Evolutionary conservation across 208 protist species (phyloP), one percentile per base, ranked within the genome.

Genomic region (Entamoeba histolytica): DNA sequence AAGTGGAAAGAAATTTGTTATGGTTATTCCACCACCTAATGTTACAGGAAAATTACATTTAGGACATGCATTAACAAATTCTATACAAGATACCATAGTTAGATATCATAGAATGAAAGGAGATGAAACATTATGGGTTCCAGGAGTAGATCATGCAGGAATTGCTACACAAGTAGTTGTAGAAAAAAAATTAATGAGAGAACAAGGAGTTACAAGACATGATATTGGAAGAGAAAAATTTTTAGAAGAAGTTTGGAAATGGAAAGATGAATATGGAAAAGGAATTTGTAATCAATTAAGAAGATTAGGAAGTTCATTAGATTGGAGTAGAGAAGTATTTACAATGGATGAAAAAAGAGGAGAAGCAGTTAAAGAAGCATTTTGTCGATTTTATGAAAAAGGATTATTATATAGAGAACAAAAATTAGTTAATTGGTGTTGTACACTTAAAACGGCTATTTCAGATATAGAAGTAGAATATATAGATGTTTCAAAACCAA

Each of bases 41-140:
- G 99, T 99, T 49, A 99, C 99, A 8, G 99, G 99, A 23, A 95
- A 96, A 61, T 96, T 99, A 19, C 99, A 99, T 95, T 96, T 99
- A 47, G 99, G 99, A 44, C 99, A 99, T 95, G 98, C 99, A 17
- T 96, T 99, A 23, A 99, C 94, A 1, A 92, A 91, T 69, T 49
- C 93, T 61, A 39, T 95, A 69, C 69, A 95, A 92, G 94, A 95
- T 92, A 49, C 92, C 1, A 19, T 95, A 87, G 92, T 93, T 49
- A 19, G 94, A 19, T 94, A 52, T 47, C 31, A 94, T 31, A 17
- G 93, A 14, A 92, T 93, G 91, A 49, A 4, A n/a, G 99, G 99
- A 92, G 96, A 99, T 92, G 96, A 98, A 94, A 97, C 97, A 4
- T 96, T 99, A 19, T 99, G 98, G 96, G 94, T 99, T 87, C 99